These are phyloP conservation scores for Hevea brasiliensis DNA, from an alignment of 345 rosid genomes.

Conservation along the genomic window DNA sequence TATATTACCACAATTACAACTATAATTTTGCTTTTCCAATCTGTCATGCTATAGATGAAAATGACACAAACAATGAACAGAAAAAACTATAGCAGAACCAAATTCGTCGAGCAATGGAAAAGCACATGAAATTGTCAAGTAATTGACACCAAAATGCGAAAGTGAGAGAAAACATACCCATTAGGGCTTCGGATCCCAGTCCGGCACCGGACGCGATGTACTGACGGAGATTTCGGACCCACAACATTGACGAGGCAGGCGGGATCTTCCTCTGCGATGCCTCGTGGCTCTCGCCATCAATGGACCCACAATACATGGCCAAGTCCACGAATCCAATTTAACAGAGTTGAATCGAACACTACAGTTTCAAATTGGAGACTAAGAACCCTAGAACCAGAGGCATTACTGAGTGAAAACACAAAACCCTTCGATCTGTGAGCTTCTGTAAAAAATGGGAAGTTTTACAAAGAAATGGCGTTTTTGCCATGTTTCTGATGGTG, in stretches of 20 bases:
- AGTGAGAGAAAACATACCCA: conserved; percentile 57
- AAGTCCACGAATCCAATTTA: conserved; percentile 4
- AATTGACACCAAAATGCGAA: background rate
- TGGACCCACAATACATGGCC: conserved; percentile 86
- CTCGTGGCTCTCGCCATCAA: conserved; percentile 94
- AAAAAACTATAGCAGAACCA: background rate
- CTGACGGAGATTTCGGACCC: conserved; percentile 96
- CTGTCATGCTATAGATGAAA: background rate
- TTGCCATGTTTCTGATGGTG: background rate
- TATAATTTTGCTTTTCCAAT: background rate
- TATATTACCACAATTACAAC: background rate
- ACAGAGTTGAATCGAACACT: conserved; percentile 11
- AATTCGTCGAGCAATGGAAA: background rate
- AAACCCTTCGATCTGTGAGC: conserved; percentile 23
- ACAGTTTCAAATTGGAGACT: background rate
- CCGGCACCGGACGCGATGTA: conserved; percentile 95
- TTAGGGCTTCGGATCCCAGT: conserved; percentile 96
- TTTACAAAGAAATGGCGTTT: background rate
- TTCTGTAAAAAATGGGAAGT: background rate
- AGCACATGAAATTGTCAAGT: background rate
- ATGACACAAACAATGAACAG: background rate
- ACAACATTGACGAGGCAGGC: conserved; percentile 88
- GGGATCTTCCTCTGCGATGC: conserved; percentile 83
- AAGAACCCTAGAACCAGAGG: conserved; percentile 6
- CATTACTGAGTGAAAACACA: conserved; percentile 9